Conservation (phyloP, 495 filamentous ascomycete genomes). For the Aspergillus egyptiacus region DNA sequence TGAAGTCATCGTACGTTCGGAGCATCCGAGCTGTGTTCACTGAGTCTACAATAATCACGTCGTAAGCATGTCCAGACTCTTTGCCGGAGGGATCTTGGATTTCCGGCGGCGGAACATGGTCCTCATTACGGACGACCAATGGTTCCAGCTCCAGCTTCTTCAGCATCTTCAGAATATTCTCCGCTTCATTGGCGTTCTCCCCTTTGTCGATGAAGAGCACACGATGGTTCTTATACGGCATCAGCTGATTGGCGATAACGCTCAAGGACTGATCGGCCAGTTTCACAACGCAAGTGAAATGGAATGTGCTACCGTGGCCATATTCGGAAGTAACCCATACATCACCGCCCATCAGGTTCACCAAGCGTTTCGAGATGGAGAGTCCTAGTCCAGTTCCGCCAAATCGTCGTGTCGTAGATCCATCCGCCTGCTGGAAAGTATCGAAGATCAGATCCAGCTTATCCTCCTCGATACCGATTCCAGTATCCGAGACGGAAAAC, state of each 20-base stretch:
- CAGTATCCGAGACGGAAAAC: slow-evolving; percentile 94
- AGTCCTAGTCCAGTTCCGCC: slow-evolving; percentile 93
- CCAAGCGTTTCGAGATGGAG: slow-evolving; percentile 92
- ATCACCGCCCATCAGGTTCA: slow-evolving; percentile 95
- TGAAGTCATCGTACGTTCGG: slow-evolving; percentile 86
- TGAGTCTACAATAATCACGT: slow-evolving; percentile 95
- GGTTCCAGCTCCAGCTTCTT: slow-evolving; percentile 73
- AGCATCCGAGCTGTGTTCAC: slow-evolving; percentile 82
- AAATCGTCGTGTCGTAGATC: slow-evolving; percentile 94
- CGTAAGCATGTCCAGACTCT: slow-evolving; percentile 66
- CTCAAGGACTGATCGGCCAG: slow-evolving; percentile 76
- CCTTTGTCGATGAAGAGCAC: slow-evolving; percentile 97
- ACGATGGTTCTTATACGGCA: slow-evolving; percentile 79
- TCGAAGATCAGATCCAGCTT: slow-evolving; percentile 98
- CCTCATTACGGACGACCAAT: slow-evolving; percentile 66
- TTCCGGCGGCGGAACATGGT: slow-evolving; percentile 55
- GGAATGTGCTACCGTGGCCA: slow-evolving; percentile 91
- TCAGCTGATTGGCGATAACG: slow-evolving; percentile 75
- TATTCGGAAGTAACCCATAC: slow-evolving; percentile 96
- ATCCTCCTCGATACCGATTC: slow-evolving; percentile 92
- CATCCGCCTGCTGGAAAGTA: slow-evolving; percentile 98
- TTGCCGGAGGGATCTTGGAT: slow-evolving; percentile 49
- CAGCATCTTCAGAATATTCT: slow-evolving; percentile 75
- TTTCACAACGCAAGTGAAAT: slow-evolving; percentile 92
- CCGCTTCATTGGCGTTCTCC: slow-evolving; percentile 63